phyloP scores from a whole-genome alignment of 371 early-diverging fungal species.

The Apophysomyces elegans region DNA sequence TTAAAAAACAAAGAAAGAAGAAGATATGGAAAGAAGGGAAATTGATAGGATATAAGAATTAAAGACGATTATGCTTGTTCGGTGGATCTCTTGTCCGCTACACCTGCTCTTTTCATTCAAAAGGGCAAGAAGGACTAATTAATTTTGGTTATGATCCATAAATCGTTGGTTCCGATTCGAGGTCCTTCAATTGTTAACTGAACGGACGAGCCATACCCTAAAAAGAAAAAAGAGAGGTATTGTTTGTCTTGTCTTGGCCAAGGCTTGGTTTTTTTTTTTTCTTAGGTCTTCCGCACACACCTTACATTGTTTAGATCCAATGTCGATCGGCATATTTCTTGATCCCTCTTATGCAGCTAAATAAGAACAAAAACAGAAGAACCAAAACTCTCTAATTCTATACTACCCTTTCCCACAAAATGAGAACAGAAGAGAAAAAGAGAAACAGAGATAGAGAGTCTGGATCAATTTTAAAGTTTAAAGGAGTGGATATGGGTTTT shows the following conservation, averaged over 20 bases:
- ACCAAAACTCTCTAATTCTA: not conserved
- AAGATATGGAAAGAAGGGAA: too few species aligned
- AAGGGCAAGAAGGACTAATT: too few species aligned
- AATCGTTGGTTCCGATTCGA: conserved; percentile 63
- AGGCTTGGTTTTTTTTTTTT: not conserved
- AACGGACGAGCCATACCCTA: conserved; percentile 3
- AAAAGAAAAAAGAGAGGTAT: too few species aligned
- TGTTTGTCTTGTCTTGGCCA: not conserved
- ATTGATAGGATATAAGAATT: too few species aligned
- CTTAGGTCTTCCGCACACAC: not conserved
- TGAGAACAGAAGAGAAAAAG: not conserved
- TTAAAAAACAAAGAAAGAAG: too few species aligned
- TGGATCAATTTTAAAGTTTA: conserved; percentile 11
- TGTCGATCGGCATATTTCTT: too few species aligned
- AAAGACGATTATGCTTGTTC: too few species aligned
- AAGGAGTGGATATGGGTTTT: not conserved
- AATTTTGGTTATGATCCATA: conserved; percentile 48
- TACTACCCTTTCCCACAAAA: not conserved
- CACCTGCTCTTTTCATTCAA: too few species aligned
- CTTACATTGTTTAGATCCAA: too few species aligned
- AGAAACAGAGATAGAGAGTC: not conserved
- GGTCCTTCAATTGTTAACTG: conserved; percentile 46
- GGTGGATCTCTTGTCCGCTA: too few species aligned
- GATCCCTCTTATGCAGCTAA: not conserved
- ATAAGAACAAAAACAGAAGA: not conserved